Conservation (phyloP, 2,329 filamentous ascomycete species). For the Simplicillium aogashimaense region DNA sequence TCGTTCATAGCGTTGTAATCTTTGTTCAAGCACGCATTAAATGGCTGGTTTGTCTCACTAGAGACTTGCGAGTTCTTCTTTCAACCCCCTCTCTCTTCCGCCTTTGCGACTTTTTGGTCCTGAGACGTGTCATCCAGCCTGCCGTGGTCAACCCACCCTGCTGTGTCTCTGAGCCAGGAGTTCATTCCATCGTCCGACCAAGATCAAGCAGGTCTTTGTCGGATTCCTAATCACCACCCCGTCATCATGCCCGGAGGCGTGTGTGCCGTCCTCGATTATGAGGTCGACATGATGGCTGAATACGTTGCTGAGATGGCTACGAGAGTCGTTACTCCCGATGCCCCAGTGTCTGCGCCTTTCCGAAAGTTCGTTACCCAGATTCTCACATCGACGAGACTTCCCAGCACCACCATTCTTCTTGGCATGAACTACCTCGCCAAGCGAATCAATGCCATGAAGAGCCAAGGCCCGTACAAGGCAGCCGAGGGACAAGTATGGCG, state of each 20-base stretch:
- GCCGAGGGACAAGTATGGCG: conserved; percentile 72
- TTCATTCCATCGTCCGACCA: conserved; percentile 19
- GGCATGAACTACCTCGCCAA: conserved; percentile 84
- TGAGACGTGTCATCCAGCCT: conserved; percentile 1
- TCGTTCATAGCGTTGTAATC: too few species aligned
- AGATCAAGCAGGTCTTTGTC: conserved; percentile 29
- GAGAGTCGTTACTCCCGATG: conserved; percentile 43
- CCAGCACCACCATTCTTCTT: conserved; percentile 82
- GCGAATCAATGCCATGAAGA: conserved; percentile 66
- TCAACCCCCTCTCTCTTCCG: neutral
- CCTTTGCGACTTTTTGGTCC: conserved; percentile 1
- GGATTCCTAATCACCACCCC: conserved; percentile 16
- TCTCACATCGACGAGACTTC: conserved; percentile 78
- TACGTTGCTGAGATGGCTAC: conserved; percentile 85
- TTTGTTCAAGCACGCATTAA: conserved; percentile 5
- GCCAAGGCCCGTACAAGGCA: conserved; percentile 40
- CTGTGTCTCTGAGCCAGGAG: conserved; percentile 8
- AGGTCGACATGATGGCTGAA: conserved; percentile 92
- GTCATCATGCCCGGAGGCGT: conserved; percentile 68
- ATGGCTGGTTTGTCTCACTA: conserved; percentile 21
- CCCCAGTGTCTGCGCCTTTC: conserved; percentile 57
- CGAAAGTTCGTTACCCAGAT: conserved; percentile 90
- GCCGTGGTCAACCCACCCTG: conserved; percentile 1
- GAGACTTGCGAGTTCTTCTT: conserved; percentile 6
- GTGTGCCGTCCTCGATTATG: conserved; percentile 89